These are phyloP conservation scores for Cryptosporidium ryanae DNA, from an alignment of 169 alveolate species.

Conservation along the genomic window DNA sequence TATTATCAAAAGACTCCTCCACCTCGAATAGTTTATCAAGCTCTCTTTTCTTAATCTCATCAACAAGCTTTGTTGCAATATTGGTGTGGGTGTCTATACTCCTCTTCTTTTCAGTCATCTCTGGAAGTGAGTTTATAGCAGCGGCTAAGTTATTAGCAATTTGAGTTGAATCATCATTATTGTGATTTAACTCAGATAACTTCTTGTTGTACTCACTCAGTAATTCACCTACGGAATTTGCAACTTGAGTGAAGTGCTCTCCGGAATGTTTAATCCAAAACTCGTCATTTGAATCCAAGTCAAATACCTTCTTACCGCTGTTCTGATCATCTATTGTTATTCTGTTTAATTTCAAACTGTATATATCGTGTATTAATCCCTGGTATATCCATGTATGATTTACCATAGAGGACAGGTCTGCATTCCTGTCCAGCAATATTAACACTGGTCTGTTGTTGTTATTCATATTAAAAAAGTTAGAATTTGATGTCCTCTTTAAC, in stretches of 20 bases:
- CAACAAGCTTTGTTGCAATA: conserved; percentile 85
- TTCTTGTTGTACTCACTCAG: conserved; percentile 76
- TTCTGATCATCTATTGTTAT: conserved; percentile 72
- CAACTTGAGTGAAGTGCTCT: conserved; percentile 78
- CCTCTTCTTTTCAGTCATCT: conserved; percentile 87
- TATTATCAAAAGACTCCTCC: conserved; percentile 62
- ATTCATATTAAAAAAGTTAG: conserved; percentile 78
- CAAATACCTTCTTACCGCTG: conserved; percentile 61
- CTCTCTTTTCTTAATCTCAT: conserved; percentile 83
- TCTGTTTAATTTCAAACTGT: conserved; percentile 83
- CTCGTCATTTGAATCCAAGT: conserved; percentile 74
- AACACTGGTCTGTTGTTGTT: conserved; percentile 84
- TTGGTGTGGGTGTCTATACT: conserved; percentile 87
- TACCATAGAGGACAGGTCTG: conserved; percentile 87
- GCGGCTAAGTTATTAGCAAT: conserved; percentile 57
- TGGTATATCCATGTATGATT: conserved; percentile 91
- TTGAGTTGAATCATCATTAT: conserved; percentile 64
- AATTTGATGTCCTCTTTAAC: conserved; percentile 61
- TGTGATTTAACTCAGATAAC: conserved; percentile 43
- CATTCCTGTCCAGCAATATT: conserved; percentile 83
- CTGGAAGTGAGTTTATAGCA: conserved; percentile 87
- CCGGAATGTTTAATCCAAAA: conserved; percentile 78
- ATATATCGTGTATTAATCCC: conserved; percentile 86
- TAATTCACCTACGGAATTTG: conserved; percentile 77
- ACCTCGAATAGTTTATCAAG: conserved; percentile 79